Base-by-base conservation (phyloP, 768 basidiomycete species). In the Hypholoma sublateritium region DNA sequence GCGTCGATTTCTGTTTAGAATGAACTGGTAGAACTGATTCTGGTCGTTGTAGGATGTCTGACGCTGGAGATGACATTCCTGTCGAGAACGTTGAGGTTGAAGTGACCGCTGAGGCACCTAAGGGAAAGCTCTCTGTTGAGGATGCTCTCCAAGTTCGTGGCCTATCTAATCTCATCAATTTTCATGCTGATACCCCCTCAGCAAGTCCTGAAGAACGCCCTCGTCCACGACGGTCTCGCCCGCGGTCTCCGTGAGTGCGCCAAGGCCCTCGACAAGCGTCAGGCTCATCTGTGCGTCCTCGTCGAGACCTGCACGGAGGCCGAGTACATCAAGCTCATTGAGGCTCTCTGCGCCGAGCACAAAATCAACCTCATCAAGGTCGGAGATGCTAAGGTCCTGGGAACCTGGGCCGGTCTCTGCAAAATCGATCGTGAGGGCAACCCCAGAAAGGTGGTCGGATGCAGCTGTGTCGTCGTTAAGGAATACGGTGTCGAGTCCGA, bases 321-420 rank as follows among this genome's bases (percentile, higher is more conserved):
- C 65, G 96, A 98, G 78, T 98, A 99, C 84, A 92, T 97, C 86
- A 98, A 98, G 82, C 93, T 99, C 80, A 97, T 99, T 65, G 95
- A 98, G 80, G 96, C 96, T 50, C 93, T 99, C 71, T 98, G 96
- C 73, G 91, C 93, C 61, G 95, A 97, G 80, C 95, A 98, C 87
- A 96, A 95, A 78, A 98, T 98, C 80, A 94, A 95, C 82, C 80
- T 99, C 62, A 98, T 99, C 92, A 98, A 98, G 80, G 93, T 95
- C 64, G 92, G 92, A 67, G 96, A 98, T 75, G 90, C 93, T 70
- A 99, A 99, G 80, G 86, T 96, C 63, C 90, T 99, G 69, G 96
- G 96, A 35, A 93, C 90, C 65, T 98, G 96, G 96, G 95, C 93
- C 66, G 95, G 96, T 70, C 85, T 99, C 60, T 98, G 96, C 89